phyloP scores from a whole-genome alignment of 2,329 filamentous ascomycete species.

The Nigrospora osmanthi region DNA sequence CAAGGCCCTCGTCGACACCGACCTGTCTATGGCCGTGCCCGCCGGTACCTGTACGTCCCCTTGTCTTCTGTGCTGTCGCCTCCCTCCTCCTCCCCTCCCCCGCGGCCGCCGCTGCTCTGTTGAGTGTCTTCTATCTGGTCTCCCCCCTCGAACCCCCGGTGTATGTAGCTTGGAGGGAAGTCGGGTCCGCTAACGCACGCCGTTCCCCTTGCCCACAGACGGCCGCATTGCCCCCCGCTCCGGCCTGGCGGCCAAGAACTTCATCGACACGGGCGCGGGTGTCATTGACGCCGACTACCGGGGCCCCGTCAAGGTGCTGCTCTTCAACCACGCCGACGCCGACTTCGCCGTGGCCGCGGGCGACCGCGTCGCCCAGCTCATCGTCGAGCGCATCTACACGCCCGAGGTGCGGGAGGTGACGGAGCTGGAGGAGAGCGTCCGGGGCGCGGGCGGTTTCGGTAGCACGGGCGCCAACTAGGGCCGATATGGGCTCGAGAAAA shows the following conservation, averaged over 20 bases:
- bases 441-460: slow-evolving; percentile 85
- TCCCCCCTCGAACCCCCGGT: neutral
- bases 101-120: too few species aligned
- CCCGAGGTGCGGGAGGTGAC: slow-evolving; percentile 86
- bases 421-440: slow-evolving; percentile 80
- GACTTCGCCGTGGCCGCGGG: slow-evolving; percentile 80
- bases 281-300: slow-evolving; percentile 98
- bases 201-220: slow-evolving; percentile 40
- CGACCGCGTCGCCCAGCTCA: slow-evolving; percentile 87
- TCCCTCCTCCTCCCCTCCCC: too few species aligned
- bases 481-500: neutral
- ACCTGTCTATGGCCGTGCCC: slow-evolving; percentile 84
- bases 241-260: slow-evolving; percentile 87
- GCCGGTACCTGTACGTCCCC: slow-evolving; percentile 70
- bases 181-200: neutral
- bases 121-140: neutral
- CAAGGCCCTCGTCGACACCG: slow-evolving; percentile 82
- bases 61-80: neutral
- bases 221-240: slow-evolving; percentile 85
- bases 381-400: slow-evolving; percentile 90
- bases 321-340: slow-evolving; percentile 83
- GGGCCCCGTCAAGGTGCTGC: slow-evolving; percentile 84
- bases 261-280: slow-evolving; percentile 91
- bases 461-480: slow-evolving; percentile 59
- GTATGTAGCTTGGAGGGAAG: neutral